Evolutionary conservation across 805 yeast genomes (phyloP).

Genomic region (Pichia eremophila): DNA sequence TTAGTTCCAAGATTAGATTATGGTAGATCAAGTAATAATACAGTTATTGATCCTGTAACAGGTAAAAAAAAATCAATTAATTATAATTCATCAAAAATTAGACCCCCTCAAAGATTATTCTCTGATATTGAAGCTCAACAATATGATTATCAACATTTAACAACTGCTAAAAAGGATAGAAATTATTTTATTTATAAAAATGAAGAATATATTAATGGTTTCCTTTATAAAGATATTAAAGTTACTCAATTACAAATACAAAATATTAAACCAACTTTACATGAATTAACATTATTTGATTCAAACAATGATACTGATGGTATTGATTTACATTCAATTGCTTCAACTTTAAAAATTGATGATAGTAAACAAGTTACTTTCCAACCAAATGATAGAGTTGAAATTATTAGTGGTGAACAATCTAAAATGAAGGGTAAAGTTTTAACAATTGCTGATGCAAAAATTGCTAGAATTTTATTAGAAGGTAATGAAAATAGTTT

Average conservation of each 20-base stretch:
- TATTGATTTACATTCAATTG: slow-evolving; percentile 79
- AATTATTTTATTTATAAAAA: slow-evolving; percentile 64
- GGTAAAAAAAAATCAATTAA: slow-evolving; percentile 31
- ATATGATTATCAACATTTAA: slow-evolving; percentile 66
- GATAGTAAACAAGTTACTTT: slow-evolving; percentile 49
- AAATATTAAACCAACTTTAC: slow-evolving; percentile 73
- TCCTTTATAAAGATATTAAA: slow-evolving; percentile 75
- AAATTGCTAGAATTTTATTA: slow-evolving; percentile 42
- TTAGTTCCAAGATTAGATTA: slow-evolving; percentile 91
- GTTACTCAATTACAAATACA: slow-evolving; percentile 74
- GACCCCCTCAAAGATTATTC: slow-evolving; percentile 82
- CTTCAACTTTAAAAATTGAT: slow-evolving; percentile 69
- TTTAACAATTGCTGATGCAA: slow-evolving; percentile 48
- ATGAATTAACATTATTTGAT: slow-evolving; percentile 77
- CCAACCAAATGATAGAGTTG: slow-evolving; percentile 92
- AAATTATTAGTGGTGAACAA: slow-evolving; percentile 88
- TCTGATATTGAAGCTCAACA: slow-evolving; percentile 82
- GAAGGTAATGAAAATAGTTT: slow-evolving; percentile 46
- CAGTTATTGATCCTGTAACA: slow-evolving; percentile 17
- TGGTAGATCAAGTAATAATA: slow-evolving; percentile 41
- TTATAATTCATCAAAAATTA: slow-evolving; percentile 50
- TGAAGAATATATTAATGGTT: slow-evolving; percentile 88
- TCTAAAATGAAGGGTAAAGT: slow-evolving; percentile 81
- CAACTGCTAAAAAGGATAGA: slow-evolving; percentile 50
- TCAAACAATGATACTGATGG: slow-evolving; percentile 46